These are phyloP conservation scores for Colletotrichum sp. DNA, from an alignment of 2,329 filamentous ascomycete genomes.

Conservation along the genomic window DNA sequence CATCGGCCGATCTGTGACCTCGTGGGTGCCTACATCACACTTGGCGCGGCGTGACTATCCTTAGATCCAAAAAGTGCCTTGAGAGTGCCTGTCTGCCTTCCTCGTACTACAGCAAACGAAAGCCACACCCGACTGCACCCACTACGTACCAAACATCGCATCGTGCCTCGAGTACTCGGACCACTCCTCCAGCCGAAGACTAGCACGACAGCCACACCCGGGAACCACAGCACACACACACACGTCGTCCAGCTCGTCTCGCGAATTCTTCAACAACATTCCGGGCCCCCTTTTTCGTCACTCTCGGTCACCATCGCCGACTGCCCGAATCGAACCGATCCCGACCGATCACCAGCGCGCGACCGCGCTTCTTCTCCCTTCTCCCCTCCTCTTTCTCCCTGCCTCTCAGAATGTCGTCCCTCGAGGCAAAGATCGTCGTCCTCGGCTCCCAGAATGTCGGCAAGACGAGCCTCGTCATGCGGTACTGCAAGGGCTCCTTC, in stretches of 20 bases:
- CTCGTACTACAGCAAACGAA: background rate
- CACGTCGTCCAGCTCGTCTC: background rate
- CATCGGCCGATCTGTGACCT: slow-evolving; percentile 18
- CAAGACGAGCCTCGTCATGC: slow-evolving; percentile 79
- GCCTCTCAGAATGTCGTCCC: slow-evolving; percentile 53
- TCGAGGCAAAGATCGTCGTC: slow-evolving; percentile 83
- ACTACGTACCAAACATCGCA: background rate
- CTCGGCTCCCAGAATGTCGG: slow-evolving; percentile 81
- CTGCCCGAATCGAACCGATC: background rate
- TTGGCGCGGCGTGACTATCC: slow-evolving; percentile 13
- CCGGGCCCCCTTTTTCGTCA: background rate
- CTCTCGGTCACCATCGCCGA: slow-evolving; percentile 2
- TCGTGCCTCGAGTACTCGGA: slow-evolving; percentile 1
- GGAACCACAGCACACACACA: background rate
- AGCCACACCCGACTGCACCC: background rate
- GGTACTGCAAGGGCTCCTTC: slow-evolving; percentile 76
- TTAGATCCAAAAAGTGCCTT: background rate
- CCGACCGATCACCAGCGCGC: background rate
- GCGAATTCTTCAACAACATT: background rate
- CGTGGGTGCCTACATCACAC: slow-evolving; percentile 13
- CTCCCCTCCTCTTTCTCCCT: background rate
- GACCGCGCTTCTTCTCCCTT: background rate
- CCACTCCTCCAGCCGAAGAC: slow-evolving; percentile 1
- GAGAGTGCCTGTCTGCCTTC: background rate
- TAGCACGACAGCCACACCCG: slow-evolving; percentile 17